A percentile compares a stretch with the other conserved stretches of the same genome.
These are phyloP conservation scores for Citeromyces nyonsensis DNA, from an alignment of 805 yeast genomes.

Conservation along the genomic window DNA sequence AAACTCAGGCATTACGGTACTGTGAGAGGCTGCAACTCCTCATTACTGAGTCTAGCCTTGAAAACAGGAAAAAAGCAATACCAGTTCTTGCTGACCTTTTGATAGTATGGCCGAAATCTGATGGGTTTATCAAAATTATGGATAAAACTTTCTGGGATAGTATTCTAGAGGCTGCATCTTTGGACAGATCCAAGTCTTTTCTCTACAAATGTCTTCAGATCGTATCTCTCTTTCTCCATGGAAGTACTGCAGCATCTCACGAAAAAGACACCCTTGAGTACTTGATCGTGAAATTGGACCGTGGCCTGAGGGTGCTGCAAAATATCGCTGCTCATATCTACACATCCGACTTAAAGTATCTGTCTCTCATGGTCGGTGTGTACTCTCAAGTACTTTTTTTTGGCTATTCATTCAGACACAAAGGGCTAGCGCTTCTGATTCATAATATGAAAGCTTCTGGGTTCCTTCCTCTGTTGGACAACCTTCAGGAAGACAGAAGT, in stretches of 20 bases:
- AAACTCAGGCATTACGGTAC: neutral
- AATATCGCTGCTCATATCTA: slow-evolving; percentile 14
- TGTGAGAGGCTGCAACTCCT: neutral
- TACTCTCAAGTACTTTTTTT: too few species aligned
- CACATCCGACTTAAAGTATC: too few species aligned
- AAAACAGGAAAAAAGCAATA: neutral
- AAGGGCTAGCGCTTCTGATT: too few species aligned
- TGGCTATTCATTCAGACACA: too few species aligned
- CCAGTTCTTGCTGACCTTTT: neutral
- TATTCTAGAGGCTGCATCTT: slow-evolving; percentile 9
- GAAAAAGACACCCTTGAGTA: slow-evolving; percentile 11
- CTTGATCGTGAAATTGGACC: slow-evolving; percentile 12
- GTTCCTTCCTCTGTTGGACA: slow-evolving; percentile 26
- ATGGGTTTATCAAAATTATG: slow-evolving; percentile 7
- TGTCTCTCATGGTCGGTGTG: too few species aligned
- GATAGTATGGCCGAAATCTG: slow-evolving; percentile 6
- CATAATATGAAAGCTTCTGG: slow-evolving; percentile 19
- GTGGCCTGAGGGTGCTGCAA: slow-evolving; percentile 22
- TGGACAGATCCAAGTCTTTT: slow-evolving; percentile 9
- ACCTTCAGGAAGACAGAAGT: slow-evolving; percentile 18
- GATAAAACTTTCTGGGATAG: slow-evolving; percentile 8
- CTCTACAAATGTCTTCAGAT: slow-evolving; percentile 10
- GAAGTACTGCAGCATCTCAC: slow-evolving; percentile 24
- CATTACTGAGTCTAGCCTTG: neutral
- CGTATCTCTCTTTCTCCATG: slow-evolving; percentile 21